phyloP scores from a whole-genome alignment of 2,329 filamentous ascomycete species.

The Cercospora brassicicola region DNA sequence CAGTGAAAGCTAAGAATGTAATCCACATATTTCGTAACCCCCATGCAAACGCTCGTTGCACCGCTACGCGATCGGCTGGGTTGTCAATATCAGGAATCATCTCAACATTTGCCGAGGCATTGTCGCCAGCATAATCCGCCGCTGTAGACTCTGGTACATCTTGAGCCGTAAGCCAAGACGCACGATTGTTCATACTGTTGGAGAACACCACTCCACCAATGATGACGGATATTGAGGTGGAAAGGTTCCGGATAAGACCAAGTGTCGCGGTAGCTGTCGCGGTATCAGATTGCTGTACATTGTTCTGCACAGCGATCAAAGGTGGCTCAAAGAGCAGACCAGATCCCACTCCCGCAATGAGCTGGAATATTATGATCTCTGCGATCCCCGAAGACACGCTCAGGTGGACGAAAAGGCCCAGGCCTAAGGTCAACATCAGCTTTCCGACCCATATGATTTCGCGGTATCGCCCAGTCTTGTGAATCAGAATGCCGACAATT shows the following conservation, averaged over 20 bases:
- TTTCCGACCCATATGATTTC: background rate
- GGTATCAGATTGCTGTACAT: background rate
- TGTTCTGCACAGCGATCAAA: background rate
- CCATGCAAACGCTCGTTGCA: background rate
- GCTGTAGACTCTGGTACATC: background rate
- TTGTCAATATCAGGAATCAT: background rate
- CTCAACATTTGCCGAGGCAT: background rate
- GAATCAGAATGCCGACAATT: background rate
- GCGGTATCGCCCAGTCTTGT: background rate
- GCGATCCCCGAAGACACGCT: background rate
- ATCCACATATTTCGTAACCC: background rate
- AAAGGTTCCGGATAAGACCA: background rate
- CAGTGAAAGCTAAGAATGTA: background rate
- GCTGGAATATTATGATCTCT: background rate
- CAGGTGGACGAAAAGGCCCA: background rate
- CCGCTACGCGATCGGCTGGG: background rate
- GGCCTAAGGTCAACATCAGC: background rate
- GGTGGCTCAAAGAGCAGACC: background rate
- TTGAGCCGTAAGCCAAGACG: background rate
- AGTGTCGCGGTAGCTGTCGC: background rate
- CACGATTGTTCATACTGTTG: background rate
- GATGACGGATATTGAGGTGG: background rate
- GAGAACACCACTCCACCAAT: background rate
- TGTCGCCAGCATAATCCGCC: background rate
- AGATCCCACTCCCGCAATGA: background rate